phyloP scores from a whole-genome alignment of 176 grass and related monocot species.

The Eleusine coracana region DNA sequence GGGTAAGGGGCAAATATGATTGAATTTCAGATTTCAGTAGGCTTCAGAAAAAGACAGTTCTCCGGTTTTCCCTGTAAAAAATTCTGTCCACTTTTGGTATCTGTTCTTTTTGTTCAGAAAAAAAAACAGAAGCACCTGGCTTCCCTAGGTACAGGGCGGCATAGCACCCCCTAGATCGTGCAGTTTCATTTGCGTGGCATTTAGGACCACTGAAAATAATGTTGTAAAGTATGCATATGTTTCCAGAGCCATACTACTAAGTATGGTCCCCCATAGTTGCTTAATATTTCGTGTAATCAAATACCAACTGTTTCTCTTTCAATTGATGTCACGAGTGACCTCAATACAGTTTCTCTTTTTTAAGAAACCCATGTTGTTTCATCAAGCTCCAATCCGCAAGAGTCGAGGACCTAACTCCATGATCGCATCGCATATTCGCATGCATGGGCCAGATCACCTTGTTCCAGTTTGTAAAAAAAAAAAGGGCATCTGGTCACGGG shows the following conservation, averaged over 20 bases:
- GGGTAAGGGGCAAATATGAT: neutral
- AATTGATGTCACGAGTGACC: conserved; percentile 64
- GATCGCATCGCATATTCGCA: neutral
- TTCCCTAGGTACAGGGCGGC: neutral
- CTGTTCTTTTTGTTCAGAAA: neutral
- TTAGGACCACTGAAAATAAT: conserved; percentile 5
- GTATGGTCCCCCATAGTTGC: conserved; percentile 36
- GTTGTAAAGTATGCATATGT: conserved; percentile 1
- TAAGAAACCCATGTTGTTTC: neutral
- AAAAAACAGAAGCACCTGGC: neutral
- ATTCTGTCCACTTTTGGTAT: neutral
- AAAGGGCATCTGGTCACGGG: neutral
- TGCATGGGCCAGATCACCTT: neutral
- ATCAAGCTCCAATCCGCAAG: neutral
- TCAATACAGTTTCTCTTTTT: conserved; percentile 28
- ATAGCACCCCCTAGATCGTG: neutral
- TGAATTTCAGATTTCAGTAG: neutral
- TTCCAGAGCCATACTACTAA: conserved; percentile 38
- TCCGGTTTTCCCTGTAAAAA: neutral
- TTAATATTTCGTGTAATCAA: conserved; percentile 18
- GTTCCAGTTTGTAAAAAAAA: neutral
- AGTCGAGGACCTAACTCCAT: conserved; percentile 5
- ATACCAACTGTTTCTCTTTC: conserved; percentile 18
- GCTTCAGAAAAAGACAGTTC: neutral
- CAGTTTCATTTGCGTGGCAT: neutral